These are phyloP conservation scores for Jamesozyma lodderae DNA, from an alignment of 805 yeast genomes.

Conservation along the genomic window DNA sequence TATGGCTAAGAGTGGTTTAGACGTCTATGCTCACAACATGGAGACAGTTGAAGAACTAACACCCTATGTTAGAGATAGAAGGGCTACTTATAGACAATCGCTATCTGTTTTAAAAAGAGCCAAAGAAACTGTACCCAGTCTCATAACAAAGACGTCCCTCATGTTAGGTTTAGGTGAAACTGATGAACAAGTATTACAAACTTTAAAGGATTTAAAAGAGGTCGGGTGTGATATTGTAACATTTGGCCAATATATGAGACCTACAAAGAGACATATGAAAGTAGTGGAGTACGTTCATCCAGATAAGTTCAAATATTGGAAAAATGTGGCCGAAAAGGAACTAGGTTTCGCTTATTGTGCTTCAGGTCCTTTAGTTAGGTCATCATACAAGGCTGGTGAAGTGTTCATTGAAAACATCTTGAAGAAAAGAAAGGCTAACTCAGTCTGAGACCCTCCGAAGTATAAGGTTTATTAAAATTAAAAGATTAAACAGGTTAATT, in stretches of 20 bases:
- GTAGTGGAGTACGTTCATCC: slow-evolving; percentile 94
- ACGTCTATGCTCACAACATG: slow-evolving; percentile 93
- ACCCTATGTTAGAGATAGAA: slow-evolving; percentile 89
- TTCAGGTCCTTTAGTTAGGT: slow-evolving; percentile 92
- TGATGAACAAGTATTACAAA: slow-evolving; percentile 75
- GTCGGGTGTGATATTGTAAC: slow-evolving; percentile 88
- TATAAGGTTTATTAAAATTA: too few species aligned
- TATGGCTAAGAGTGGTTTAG: slow-evolving; percentile 80
- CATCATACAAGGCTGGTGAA: slow-evolving; percentile 97
- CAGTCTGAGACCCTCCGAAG: too few species aligned
- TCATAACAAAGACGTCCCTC: slow-evolving; percentile 85
- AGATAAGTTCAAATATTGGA: slow-evolving; percentile 92
- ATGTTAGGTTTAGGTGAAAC: slow-evolving; percentile 97
- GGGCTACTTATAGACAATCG: slow-evolving; percentile 92
- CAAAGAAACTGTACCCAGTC: slow-evolving; percentile 59
- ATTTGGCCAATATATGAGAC: slow-evolving; percentile 98
- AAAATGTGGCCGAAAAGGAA: slow-evolving; percentile 60
- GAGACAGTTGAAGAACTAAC: slow-evolving; percentile 95
- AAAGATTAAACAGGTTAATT: too few species aligned
- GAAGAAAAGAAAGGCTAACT: slow-evolving; percentile 36
- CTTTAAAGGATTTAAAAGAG: slow-evolving; percentile 66
- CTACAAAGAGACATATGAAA: slow-evolving; percentile 96
- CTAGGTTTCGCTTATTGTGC: slow-evolving; percentile 95
- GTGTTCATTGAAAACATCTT: slow-evolving; percentile 91
- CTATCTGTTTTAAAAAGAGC: slow-evolving; percentile 72